Percentiles rank a stretch among this genome's conserved stretches.
Evolutionary conservation across 371 early-diverging fungal species (phyloP).

Genomic region (Apophysomyces sp.): DNA sequence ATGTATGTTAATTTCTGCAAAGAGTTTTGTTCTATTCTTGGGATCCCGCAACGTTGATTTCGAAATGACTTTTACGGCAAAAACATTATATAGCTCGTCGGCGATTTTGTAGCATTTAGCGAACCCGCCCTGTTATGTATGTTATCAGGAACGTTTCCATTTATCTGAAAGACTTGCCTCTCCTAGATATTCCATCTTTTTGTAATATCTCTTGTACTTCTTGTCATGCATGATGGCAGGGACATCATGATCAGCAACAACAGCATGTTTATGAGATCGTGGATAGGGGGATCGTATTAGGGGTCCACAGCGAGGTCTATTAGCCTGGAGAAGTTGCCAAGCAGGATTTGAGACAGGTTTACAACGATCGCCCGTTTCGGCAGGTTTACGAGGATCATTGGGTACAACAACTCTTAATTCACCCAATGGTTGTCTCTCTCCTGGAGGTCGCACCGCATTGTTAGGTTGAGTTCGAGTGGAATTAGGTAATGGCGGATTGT

Average conservation of each 20-base stretch:
- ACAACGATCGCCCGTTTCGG: not conserved
- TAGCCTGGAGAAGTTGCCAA: not conserved
- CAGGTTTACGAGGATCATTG: not conserved
- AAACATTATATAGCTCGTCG: slow-evolving; percentile 38
- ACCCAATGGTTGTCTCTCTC: slow-evolving; percentile 4
- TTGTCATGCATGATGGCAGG: slow-evolving; percentile 11
- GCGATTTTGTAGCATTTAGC: slow-evolving; percentile 80
- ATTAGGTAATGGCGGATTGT: not conserved
- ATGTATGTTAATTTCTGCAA: slow-evolving; percentile 92
- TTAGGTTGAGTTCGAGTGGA: not conserved
- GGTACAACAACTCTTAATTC: slow-evolving; percentile 9
- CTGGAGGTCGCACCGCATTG: not conserved
- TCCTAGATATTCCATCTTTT: slow-evolving; percentile 17
- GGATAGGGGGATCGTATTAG: not conserved
- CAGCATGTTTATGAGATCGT: not conserved
- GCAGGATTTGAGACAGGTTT: not conserved
- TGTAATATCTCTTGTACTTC: slow-evolving; percentile 10
- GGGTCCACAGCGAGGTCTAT: not conserved
- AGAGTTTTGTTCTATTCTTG: slow-evolving; percentile 70
- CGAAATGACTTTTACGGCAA: slow-evolving; percentile 82
- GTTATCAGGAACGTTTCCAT: not conserved
- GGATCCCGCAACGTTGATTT: slow-evolving; percentile 57
- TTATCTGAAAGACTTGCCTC: slow-evolving; percentile 13
- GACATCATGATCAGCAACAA: slow-evolving; percentile 11
- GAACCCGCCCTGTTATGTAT: slow-evolving; percentile 79